A percentile compares a stretch with the other conserved stretches of the same genome.
Evolutionary conservation across 495 filamentous ascomycete species (phyloP).

Genomic region (Aspergillus taichungensis): DNA sequence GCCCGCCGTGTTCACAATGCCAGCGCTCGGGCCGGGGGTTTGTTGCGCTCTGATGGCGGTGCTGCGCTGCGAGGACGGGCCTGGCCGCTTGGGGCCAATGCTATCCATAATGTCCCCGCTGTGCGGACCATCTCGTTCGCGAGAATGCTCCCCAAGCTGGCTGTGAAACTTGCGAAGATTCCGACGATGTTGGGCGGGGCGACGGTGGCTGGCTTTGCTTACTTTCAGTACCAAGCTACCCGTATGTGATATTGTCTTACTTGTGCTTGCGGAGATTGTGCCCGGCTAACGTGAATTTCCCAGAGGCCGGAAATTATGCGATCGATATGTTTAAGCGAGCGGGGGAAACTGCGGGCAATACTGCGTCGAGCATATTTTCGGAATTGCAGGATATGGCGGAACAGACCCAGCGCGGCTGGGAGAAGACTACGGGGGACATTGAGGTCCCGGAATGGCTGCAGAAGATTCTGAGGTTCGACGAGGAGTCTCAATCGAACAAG

Average conservation of each 20-base stretch:
- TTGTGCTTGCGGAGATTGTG: background rate
- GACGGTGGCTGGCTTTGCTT: conserved; percentile 76
- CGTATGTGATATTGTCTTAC: conserved; percentile 45
- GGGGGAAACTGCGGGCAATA: conserved; percentile 55
- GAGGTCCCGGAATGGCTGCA: conserved; percentile 82
- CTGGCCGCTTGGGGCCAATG: conserved; percentile 67
- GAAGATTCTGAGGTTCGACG: conserved; percentile 55
- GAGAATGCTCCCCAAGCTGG: conserved; percentile 76
- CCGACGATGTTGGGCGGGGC: conserved; percentile 88
- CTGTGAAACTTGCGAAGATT: conserved; percentile 75
- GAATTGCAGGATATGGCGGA: conserved; percentile 64
- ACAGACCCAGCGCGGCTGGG: conserved; percentile 73
- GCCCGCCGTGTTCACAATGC: conserved; percentile 59
- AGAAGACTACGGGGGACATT: conserved; percentile 68
- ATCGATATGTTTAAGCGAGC: conserved; percentile 67
- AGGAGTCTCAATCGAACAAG: conserved; percentile 33
- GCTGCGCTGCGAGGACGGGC: conserved; percentile 52
- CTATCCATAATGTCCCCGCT: conserved; percentile 71
- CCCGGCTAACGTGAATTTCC: conserved; percentile 17
- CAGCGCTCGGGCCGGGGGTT: conserved; percentile 53
- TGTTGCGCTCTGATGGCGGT: conserved; percentile 56
- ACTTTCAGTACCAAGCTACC: conserved; percentile 92
- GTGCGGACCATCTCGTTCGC: conserved; percentile 81
- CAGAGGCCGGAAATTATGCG: conserved; percentile 85
- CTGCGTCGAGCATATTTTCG: conserved; percentile 57